These are phyloP conservation scores for Fusarium sp. DNA, from an alignment of 2,329 filamentous ascomycete species.

Conservation along the genomic window DNA sequence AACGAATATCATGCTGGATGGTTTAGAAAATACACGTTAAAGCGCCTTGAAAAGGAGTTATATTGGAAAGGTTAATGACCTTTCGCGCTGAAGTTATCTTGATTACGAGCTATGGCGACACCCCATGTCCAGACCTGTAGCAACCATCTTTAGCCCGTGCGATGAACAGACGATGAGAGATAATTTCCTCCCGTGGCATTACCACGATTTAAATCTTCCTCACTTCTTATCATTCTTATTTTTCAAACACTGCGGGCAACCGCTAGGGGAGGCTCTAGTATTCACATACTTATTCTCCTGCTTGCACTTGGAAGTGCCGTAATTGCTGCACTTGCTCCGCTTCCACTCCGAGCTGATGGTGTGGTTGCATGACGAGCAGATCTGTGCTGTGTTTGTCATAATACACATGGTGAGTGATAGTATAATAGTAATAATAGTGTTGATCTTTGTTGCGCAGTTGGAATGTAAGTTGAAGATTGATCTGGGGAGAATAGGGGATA, in stretches of 20 bases:
- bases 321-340: neutral
- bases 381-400: neutral
- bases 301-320: neutral
- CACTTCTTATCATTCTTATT: neutral
- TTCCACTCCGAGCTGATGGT: neutral
- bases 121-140: too few relatives aligned
- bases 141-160: too few relatives aligned
- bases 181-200: neutral
- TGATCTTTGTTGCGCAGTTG: neutral
- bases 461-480: neutral
- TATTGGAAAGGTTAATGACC: too few relatives aligned
- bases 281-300: neutral
- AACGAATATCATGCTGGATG: too few relatives aligned
- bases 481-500: accelerated
- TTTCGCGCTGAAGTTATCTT: too few relatives aligned
- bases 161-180: too few relatives aligned
- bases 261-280: neutral
- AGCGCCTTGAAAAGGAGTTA: too few relatives aligned
- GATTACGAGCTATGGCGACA: too few relatives aligned
- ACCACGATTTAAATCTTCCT: too few relatives aligned
- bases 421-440: accelerated
- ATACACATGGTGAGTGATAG: neutral
- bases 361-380: neutral
- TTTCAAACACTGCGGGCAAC: accelerated
- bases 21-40: too few relatives aligned